These are phyloP conservation scores for Monilinia aucupariae DNA, from an alignment of 2,329 filamentous ascomycete species.

Conservation along the genomic window DNA sequence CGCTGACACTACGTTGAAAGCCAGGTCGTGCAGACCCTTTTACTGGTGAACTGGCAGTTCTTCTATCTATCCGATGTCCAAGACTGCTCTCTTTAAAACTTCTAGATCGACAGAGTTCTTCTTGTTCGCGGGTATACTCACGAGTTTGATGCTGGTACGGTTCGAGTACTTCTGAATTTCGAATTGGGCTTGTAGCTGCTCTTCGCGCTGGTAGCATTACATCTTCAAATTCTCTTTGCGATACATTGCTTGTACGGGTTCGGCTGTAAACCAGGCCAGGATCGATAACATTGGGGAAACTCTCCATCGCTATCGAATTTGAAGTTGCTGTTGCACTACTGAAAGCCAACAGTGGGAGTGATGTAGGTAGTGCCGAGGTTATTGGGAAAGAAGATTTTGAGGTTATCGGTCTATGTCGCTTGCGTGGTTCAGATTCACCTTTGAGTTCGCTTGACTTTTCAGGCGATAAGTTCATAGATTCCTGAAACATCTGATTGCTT, in stretches of 20 bases:
- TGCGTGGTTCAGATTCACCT: slow-evolving; percentile 28
- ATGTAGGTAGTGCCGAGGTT: slow-evolving; percentile 37
- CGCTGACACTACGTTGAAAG: slow-evolving; percentile 32
- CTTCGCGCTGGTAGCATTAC: slow-evolving; percentile 27
- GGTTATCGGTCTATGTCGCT: slow-evolving; percentile 45
- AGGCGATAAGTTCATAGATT: slow-evolving; percentile 33
- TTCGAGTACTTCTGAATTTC: slow-evolving; percentile 24
- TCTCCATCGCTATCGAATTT: slow-evolving; percentile 47
- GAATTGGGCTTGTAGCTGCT: slow-evolving; percentile 29
- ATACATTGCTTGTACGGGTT: slow-evolving; percentile 23
- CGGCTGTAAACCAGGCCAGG: slow-evolving; percentile 54
- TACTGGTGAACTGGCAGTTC: slow-evolving; percentile 32
- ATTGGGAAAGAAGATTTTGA: slow-evolving; percentile 35
- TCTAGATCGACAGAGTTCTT: slow-evolving; percentile 31
- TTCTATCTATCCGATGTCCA: slow-evolving; percentile 26
- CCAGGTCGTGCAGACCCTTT: slow-evolving; percentile 30
- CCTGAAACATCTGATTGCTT: slow-evolving; percentile 51
- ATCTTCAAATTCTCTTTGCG: slow-evolving; percentile 27
- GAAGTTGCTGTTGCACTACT: slow-evolving; percentile 39
- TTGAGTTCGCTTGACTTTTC: slow-evolving; percentile 19
- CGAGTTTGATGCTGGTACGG: slow-evolving; percentile 35
- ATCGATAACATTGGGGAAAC: slow-evolving; percentile 48
- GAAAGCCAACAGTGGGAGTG: slow-evolving; percentile 40
- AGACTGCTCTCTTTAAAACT: slow-evolving; percentile 26
- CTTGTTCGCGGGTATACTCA: slow-evolving; percentile 32